Percentiles rank a stretch among this genome's conserved stretches.
Evolutionary conservation across 2,329 filamentous ascomycete species (phyloP).

Genomic region (Neocatenulostroma microsporum): DNA sequence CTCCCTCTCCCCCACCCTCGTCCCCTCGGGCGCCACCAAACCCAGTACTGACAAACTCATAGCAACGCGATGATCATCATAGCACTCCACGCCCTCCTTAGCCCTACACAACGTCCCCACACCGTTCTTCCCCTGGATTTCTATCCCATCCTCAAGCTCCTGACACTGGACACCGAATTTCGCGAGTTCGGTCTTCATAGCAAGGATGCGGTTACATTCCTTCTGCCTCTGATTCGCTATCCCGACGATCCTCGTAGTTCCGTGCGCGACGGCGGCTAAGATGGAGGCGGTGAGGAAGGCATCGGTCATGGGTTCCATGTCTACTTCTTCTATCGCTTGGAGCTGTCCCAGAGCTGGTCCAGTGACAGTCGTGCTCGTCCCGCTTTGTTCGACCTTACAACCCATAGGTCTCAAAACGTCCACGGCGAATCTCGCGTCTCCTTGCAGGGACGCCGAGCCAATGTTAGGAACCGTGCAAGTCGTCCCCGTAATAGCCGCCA

Average conservation of each 20-base stretch:
- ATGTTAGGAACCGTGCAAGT: constrained; percentile 97
- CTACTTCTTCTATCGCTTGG: constrained; percentile 69
- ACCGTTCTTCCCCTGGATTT: constrained; percentile 51
- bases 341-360: constrained; percentile 70
- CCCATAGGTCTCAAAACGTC: constrained; percentile 91
- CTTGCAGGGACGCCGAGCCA: constrained; percentile 82
- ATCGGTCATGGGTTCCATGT: constrained; percentile 99
- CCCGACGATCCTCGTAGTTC: constrained; percentile 73
- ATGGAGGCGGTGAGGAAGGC: constrained; percentile 94
- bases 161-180: constrained; percentile 85
- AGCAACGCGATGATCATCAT: constrained; percentile 93
- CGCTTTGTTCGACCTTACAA: constrained; percentile 77
- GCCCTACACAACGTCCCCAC: constrained; percentile 39
- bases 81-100: constrained; percentile 70
- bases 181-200: constrained; percentile 88
- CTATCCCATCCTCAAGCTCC: constrained; percentile 92
- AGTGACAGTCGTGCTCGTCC: constrained; percentile 81
- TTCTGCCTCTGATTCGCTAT: constrained; percentile 98
- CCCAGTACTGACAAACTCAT: constrained; percentile 97
- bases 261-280: constrained; percentile 71
- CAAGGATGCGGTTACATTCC: constrained; percentile 91
- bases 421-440: constrained; percentile 87
- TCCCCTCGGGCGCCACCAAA: constrained; percentile 59
- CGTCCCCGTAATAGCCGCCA: constrained; percentile 91
- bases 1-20: constrained; percentile 78